Base-by-base conservation (phyloP, 768 basidiomycete species). In the Neoboletus magnificus region DNA sequence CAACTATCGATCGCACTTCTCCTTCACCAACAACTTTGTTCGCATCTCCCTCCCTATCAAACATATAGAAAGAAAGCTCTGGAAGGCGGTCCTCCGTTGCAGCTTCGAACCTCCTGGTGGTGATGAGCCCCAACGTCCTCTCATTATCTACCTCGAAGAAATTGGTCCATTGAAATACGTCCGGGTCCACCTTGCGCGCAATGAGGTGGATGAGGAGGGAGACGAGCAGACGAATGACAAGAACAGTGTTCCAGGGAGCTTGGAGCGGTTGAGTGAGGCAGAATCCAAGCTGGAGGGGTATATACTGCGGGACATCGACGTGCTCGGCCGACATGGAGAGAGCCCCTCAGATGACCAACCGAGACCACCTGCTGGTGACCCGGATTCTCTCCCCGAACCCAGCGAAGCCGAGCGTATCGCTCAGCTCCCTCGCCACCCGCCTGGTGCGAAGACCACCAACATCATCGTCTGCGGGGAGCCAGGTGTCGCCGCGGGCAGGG, bases 381-480 rank as follows among this genome's bases (percentile, higher is more conserved):
- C 57, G 0, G 54, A 57, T n/a, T 20, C 48, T 4, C 54, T 50
- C 15, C 47, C 58, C 1, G 56, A 58, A 27, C 56, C 9, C 1
- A 52, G 52, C 29, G 65, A 68, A 44, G 52, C 55, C 7, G 52
- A 68, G 1, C 66, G 65, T 18, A 51, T 66, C 37, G 56, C 53
- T 11, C 41, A 29, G 16, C 52, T 66, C 15, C 64, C 56, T 9
- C 55, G 43, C 16, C 64, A 69, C 45, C 62, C 57, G 10, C 66
- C 52, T 0, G 57, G 62, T 3, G 36, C 47, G 10, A 59, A 60
- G 41, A 64, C 70, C 1, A 68, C 51, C 45, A 79, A 77, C 50
- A 59, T 79, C 42, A 61, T 79, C n/a, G 37, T 79, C 18, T 78
- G 78, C 44, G 77, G 78, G 8, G 73, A 77, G 48, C 67, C 71